Percentiles rank a stretch among this genome's conserved stretches.
These are phyloP conservation scores for Verticillium isaacii DNA, from an alignment of 2,329 filamentous ascomycete species.

Conservation along the genomic window DNA sequence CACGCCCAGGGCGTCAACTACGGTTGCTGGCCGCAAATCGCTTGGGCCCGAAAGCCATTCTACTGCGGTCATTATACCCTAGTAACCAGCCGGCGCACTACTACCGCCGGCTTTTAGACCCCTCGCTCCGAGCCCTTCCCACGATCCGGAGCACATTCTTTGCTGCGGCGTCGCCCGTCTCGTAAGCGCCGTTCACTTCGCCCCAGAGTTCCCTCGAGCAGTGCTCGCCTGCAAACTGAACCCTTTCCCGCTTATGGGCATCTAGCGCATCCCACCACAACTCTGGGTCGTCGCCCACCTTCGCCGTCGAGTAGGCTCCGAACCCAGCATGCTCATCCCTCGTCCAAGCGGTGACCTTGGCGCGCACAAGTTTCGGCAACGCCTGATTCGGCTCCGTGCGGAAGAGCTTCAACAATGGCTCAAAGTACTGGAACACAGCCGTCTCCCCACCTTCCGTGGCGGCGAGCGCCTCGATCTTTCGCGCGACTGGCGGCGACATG, in stretches of 20 bases:
- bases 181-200: not conserved
- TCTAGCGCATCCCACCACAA: slow-evolving; percentile 1
- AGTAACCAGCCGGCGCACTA: too few species aligned
- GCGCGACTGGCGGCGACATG: not conserved
- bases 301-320: not conserved
- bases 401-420: slow-evolving; percentile 1
- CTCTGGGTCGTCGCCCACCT: not conserved
- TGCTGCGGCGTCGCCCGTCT: not conserved
- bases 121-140: too few species aligned
- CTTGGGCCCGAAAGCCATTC: too few species aligned
- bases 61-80: too few species aligned
- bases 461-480: not conserved
- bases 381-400: not conserved
- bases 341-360: slow-evolving; percentile 1
- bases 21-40: too few species aligned
- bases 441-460: not conserved
- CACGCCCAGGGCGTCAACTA: too few species aligned
- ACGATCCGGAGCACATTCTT: too few species aligned
- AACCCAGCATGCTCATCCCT: not conserved
- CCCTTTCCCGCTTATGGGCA: not conserved
- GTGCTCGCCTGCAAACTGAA: slow-evolving; percentile 1
- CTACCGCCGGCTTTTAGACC: too few species aligned
- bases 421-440: not conserved
- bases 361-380: not conserved
- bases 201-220: not conserved